Evolutionary conservation across 129 eudicot genomes (phyloP).

Genomic region (Cynara cardunculus): DNA sequence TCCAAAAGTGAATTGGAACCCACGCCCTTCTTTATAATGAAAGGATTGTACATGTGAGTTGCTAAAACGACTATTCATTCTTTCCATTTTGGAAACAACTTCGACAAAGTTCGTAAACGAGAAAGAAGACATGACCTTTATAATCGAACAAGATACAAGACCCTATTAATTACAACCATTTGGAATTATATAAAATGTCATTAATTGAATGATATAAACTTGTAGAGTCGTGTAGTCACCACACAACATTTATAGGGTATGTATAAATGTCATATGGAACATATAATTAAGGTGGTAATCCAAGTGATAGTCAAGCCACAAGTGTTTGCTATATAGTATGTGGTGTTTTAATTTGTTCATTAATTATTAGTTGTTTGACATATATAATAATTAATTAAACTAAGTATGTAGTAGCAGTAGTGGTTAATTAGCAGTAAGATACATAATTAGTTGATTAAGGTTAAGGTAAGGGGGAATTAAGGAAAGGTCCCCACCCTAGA

Average conservation of each 20-base stretch:
- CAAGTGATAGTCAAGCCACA: background rate
- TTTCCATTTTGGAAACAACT: background rate
- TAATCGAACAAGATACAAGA: background rate
- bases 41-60: background rate
- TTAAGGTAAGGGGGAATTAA: background rate
- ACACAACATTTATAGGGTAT: background rate
- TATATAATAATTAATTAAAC: background rate
- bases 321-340: background rate
- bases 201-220: background rate
- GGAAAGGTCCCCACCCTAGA: conserved; percentile 27
- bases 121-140: background rate
- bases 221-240: background rate
- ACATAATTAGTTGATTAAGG: background rate
- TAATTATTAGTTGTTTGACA: background rate
- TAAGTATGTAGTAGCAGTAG: background rate
- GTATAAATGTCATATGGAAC: background rate
- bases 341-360: background rate
- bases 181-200: background rate
- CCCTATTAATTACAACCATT: background rate
- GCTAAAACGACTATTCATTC: background rate
- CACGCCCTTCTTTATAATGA: background rate
- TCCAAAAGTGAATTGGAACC: background rate
- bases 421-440: background rate
- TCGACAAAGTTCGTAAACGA: background rate
- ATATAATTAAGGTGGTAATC: no score